Evolutionary conservation across 495 filamentous ascomycete genomes (phyloP), one percentile per base, ranked within the genome.

Genomic region (Penicillium manginii): DNA sequence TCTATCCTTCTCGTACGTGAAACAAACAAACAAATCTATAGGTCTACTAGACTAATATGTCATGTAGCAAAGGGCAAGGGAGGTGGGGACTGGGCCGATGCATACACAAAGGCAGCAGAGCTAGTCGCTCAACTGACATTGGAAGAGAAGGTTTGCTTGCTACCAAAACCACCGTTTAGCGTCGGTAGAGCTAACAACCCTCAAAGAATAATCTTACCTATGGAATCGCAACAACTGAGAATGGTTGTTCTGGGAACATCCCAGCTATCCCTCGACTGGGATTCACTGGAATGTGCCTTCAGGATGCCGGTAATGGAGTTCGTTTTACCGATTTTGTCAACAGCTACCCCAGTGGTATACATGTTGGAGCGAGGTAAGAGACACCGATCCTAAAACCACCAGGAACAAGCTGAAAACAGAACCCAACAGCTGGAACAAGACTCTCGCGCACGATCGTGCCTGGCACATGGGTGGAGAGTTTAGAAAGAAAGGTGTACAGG

Each of bases 241-340:
- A 76, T 32, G 62, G 70, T 9, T 88, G 85, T 59, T 74, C 76
- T 33, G 84, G 85, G 19, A 80, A 75, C 47, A 82, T 77, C 10
- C 73, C 69, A 3, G 70, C 75, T 6, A 73, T 88, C 23, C 75
- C 80, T 0, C 74, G 86, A 9, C 73, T 89, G 4, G 68, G 66
- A 1, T 89, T 85, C 58, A 76, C 83, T 0, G 88, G 88, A 8
- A 66, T 89, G 39, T 89, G 86, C 62, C 74, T 91, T 0, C 73
- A 75, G 17, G 86, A 91, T 68, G 86, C 84, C 2, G 84, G 84
- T 0, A 83, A 87, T 58, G 86, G 86, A 17, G 70, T 88, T 22
- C 71, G 86, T 3, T 73, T 60, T 18, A 83, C 84, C 0, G 85
- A 89, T 58, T 83, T 84, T 64, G 86, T 85, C 26, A 86, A 82